Conservation (phyloP, 768 basidiomycete genomes). For the Galerina sulciceps region DNA sequence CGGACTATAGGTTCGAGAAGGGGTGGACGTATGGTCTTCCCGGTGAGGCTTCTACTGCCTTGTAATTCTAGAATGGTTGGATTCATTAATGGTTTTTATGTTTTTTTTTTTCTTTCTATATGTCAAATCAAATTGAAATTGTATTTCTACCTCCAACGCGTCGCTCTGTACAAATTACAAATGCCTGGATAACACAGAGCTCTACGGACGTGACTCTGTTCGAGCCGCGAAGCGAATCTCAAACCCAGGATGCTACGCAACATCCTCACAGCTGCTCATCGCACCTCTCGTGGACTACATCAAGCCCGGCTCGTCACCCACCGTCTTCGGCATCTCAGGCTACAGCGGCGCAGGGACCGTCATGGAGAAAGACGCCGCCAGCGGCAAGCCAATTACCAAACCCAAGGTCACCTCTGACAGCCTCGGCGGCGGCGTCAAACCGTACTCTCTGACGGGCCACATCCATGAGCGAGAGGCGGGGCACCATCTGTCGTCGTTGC, state of each 20-base stretch:
- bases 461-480: slow-evolving; percentile 98
- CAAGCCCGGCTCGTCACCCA: slow-evolving; percentile 64
- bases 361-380: slow-evolving; percentile 66
- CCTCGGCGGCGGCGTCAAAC: slow-evolving; percentile 75
- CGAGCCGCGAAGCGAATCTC: slow-evolving; percentile 83
- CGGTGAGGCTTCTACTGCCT: slow-evolving; percentile 69
- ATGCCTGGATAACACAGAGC: slow-evolving; percentile 53
- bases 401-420: slow-evolving; percentile 84
- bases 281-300: slow-evolving; percentile 86
- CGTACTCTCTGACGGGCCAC: slow-evolving; percentile 94
- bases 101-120: slow-evolving; percentile 25
- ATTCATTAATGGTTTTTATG: slow-evolving; percentile 30
- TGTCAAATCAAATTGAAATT: slow-evolving; percentile 7
- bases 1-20: slow-evolving; percentile 94
- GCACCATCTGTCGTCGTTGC: slow-evolving; percentile 73
- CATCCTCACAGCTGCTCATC: slow-evolving; percentile 88
- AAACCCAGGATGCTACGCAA: slow-evolving; percentile 98
- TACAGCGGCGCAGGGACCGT: slow-evolving; percentile 96
- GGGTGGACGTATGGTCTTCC: slow-evolving; percentile 98
- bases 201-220: slow-evolving; percentile 78
- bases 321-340: slow-evolving; percentile 92
- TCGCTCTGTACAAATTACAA: not conserved
- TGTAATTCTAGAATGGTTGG: slow-evolving; percentile 30
- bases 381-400: slow-evolving; percentile 73
- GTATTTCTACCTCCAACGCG: not conserved